Base-by-base conservation (phyloP, 2,329 filamentous ascomycete genomes). In the Botryotinia narcissicola region DNA sequence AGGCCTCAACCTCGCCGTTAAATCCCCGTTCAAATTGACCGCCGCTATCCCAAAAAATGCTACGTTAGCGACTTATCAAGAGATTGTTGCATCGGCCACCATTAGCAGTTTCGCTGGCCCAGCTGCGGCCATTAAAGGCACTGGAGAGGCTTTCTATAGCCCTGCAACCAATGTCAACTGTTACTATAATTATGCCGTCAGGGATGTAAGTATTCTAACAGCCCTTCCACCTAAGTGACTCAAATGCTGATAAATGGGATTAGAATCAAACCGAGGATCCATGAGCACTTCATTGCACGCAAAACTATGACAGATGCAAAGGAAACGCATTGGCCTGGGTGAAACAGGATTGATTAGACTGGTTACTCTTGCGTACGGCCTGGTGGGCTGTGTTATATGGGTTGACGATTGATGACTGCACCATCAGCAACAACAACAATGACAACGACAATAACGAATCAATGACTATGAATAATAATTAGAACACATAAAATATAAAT, bases 91-190 rank as follows among this genome's bases (percentile, higher is more conserved):
- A 25, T 18, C 42, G 10, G 70, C 70, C 29, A 71, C 42, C 3
- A 71, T 63, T 25, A 42, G 70, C 46, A 64, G 57, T 29, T 71
- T 66, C 35, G 70, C 60, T 7, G 70, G 70, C n/a, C 46, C 59
- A 12, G 37, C 57, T 22, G 70, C 60, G 20, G 44, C 20, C 9
- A 64, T 64, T 5, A 64, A 66, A 37, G 70, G 70, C 4, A 71
- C 42, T 35, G 57, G 70, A 18, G 35, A 51, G 44, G 14, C n/a
- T 48, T 71, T 71, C 18, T 71, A 71, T 25, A 51, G 37, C 5
- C 70, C 70, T 32, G 32, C 25, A 5, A 63, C 60, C n/a, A 32
- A 64, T 29, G 70, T 71, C 6, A 71, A 66, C 22, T 66, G 70
- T 25, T 54, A 64, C 18, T 66, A 71, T 10, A 22, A 71, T n/a